Conservation (phyloP, 2,329 filamentous ascomycete species). For the Trichoderma gracile region DNA sequence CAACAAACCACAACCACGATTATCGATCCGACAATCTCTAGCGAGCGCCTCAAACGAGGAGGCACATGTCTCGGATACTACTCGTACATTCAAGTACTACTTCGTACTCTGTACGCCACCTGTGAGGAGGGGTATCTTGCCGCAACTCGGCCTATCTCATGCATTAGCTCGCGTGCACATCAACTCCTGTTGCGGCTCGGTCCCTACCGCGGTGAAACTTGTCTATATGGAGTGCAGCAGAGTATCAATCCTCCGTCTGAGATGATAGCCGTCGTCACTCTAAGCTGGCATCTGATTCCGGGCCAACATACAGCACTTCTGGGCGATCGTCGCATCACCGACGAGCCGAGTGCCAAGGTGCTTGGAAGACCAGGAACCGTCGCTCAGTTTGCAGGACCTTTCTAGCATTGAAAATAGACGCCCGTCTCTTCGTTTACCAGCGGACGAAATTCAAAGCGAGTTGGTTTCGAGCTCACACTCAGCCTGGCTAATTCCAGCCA, state of each 20-base stretch:
- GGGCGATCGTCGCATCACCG: neutral
- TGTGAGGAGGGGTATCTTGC: neutral
- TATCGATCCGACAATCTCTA: neutral
- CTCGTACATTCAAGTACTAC: neutral
- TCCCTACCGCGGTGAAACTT: conserved; percentile 17
- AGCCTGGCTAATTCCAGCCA: neutral
- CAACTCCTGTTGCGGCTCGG: neutral
- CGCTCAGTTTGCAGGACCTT: neutral
- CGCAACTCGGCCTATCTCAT: conserved; percentile 13
- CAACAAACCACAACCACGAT: conserved; percentile 1
- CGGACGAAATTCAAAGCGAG: neutral
- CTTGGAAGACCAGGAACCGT: neutral
- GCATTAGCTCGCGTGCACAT: conserved; percentile 18
- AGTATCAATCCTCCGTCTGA: conserved; percentile 2
- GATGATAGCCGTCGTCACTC: neutral
- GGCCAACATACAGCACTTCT: neutral
- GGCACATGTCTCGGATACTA: too few relatives aligned
- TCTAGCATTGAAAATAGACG: neutral
- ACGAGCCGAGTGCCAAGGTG: neutral
- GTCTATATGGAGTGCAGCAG: neutral
- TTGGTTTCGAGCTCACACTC: neutral
- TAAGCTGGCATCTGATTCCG: neutral
- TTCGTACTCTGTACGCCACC: neutral
- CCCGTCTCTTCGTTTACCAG: neutral
- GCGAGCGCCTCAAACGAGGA: conserved; percentile 17